Percentiles rank a stretch among this genome's conserved stretches.
Evolutionary conservation across 2,329 filamentous ascomycete species (phyloP).

Genomic region (Penicillium sp.): DNA sequence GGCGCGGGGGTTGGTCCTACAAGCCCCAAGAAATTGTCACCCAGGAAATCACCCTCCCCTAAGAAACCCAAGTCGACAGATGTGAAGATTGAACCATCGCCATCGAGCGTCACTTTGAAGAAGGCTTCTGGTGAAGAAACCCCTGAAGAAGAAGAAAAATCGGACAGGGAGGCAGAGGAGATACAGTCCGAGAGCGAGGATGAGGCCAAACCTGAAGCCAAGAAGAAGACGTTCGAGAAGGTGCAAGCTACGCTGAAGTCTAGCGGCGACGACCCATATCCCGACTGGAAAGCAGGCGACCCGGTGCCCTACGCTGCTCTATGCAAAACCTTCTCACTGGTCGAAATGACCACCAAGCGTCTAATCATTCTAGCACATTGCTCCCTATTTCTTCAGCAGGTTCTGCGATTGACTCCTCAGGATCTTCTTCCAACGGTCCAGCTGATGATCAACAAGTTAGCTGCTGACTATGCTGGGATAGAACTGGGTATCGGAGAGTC

Average conservation of each 20-base stretch:
- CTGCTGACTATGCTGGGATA: constrained; percentile 92
- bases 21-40: constrained; percentile 21
- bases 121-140: constrained; percentile 50
- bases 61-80: background rate
- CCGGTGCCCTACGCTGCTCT: constrained; percentile 93
- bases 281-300: constrained; percentile 85
- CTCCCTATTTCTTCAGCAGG: constrained; percentile 85
- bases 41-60: constrained; percentile 19
- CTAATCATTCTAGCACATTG: constrained; percentile 85
- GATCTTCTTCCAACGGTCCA: constrained; percentile 86
- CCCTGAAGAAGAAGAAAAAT: constrained; percentile 31
- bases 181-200: constrained; percentile 50
- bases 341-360: constrained; percentile 92
- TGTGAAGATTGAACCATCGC: constrained; percentile 21
- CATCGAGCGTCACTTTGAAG: constrained; percentile 26
- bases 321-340: constrained; percentile 88
- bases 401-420: constrained; percentile 82
- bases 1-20: constrained; percentile 39
- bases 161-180: constrained; percentile 38
- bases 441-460: constrained; percentile 97
- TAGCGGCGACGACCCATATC: constrained; percentile 75
- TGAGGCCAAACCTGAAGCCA: constrained; percentile 66
- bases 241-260: constrained; percentile 72
- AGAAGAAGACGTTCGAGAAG: constrained; percentile 73
- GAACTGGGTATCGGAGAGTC: constrained; percentile 98